Evolutionary conservation across 2,329 filamentous ascomycete genomes (phyloP), one percentile per base, ranked within the genome.

Genomic region (Fusarium sacchari): DNA sequence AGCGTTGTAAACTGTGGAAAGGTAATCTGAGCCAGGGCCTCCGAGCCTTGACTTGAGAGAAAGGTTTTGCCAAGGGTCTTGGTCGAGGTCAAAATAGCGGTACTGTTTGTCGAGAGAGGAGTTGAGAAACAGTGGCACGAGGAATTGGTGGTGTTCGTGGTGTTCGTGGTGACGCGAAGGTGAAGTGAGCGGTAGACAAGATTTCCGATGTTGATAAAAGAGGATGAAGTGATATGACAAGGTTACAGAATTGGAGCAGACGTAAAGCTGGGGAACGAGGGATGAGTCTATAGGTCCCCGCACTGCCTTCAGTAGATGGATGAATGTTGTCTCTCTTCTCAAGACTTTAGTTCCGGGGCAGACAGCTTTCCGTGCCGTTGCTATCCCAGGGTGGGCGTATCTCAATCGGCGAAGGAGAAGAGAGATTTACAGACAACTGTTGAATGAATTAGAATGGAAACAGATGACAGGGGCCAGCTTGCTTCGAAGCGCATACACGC

Each of bases 261-360:
- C 60, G 59, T 55, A 71, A 66, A 69, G 68, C 60, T 64, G 67
- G 71, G 74, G 68, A 68, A 72, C 61, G 67, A 74, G 67, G 67
- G 64, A 76, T 59, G 66, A 61, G 67, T 63, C 60, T 64, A 71
- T 44, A 67, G 60, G 67, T 64, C 77, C 77, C 77, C 77, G 74
- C 77, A 77, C 65, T 71, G 32, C 67, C 55, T 60, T 60, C 40
- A 60, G 40, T 49, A 60, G 58, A 68, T 61, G 42, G 69, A 68
- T 60, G 50, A 67, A 68, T 52, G 76, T 78, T 78, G 72, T 78
- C 76, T 78, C 76, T 78, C 76, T 71, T 78, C 76, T 69, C 71
- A 64, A 59, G 56, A 50, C 36, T 69, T 74, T 70, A 66, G 72
- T 69, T 74, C 60, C 72, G 70, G 68, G 59, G 65, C 56, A 74